Conservation (phyloP, 225 moss, liverwort and hornwort genomes). For the Pseudisothecium myosuroides region DNA sequence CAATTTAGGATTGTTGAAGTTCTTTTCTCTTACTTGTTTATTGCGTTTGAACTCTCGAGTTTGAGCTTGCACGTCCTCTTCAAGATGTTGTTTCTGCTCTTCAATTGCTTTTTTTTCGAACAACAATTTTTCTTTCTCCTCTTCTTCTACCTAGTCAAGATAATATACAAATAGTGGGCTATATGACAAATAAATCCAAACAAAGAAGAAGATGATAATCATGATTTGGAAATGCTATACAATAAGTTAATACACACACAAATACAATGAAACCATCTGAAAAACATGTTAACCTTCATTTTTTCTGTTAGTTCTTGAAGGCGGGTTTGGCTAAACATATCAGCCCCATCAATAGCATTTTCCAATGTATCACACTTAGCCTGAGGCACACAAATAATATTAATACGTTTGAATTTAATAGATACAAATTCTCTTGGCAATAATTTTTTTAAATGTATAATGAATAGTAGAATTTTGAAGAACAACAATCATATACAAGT, state of each 20-base stretch:
- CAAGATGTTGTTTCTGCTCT: conserved; percentile 63
- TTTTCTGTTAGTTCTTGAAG: conserved; percentile 46
- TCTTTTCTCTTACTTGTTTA: conserved; percentile 33
- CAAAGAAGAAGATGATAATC: not conserved
- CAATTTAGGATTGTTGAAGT: not conserved
- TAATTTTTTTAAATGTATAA: not conserved
- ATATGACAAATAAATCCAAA: not conserved
- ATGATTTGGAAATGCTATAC: not conserved
- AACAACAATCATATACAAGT: not conserved
- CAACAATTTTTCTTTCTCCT: conserved; percentile 42
- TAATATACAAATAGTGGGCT: not conserved
- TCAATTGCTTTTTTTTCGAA: conserved; percentile 56
- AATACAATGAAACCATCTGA: not conserved
- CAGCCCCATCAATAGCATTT: conserved; percentile 2
- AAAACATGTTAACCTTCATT: conserved; percentile 41
- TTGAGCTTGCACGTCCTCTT: conserved; percentile 60
- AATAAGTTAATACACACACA: not conserved
- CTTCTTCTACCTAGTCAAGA: conserved; percentile 51
- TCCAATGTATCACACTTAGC: conserved; percentile 16
- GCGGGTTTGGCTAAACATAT: conserved; percentile 14
- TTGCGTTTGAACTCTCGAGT: conserved; percentile 59
- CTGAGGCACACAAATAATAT: not conserved
- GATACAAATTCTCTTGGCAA: not conserved
- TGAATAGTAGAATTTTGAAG: not conserved
- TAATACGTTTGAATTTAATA: not conserved